phyloP scores from a whole-genome alignment of 78 protist genomes.

The Polysphondylium violaceum region DNA sequence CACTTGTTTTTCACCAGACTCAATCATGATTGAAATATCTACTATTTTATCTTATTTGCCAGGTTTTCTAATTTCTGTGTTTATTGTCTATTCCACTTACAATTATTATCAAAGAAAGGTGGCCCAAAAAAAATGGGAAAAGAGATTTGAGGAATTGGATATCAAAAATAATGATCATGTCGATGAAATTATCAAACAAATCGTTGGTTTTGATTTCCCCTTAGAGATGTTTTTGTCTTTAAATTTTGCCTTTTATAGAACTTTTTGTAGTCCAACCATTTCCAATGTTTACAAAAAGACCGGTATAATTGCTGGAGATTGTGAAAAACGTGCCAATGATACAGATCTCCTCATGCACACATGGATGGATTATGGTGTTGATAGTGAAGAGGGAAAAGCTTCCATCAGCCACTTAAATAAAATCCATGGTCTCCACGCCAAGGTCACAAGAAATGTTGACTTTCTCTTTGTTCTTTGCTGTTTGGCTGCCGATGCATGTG shows the following conservation, averaged over 20 bases:
- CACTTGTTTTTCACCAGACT: no score
- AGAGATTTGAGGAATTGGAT: neutral
- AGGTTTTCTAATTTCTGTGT: no score
- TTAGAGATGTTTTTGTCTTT: slow-evolving; percentile 29
- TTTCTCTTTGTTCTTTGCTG: slow-evolving; percentile 35
- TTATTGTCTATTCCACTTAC: no score
- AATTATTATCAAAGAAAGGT: no score
- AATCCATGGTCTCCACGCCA: slow-evolving; percentile 36
- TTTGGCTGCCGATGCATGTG: slow-evolving; percentile 32
- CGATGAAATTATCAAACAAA: slow-evolving; percentile 8
- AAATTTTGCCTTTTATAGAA: slow-evolving; percentile 30
- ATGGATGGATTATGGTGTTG: slow-evolving; percentile 18
- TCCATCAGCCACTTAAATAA: slow-evolving; percentile 27
- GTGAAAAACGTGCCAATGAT: slow-evolving; percentile 33
- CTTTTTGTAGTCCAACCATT: slow-evolving; percentile 39
- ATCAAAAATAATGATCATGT: slow-evolving; percentile 3
- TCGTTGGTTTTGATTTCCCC: slow-evolving; percentile 10
- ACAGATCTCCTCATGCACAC: slow-evolving; percentile 19
- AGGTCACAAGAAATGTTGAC: slow-evolving; percentile 31
- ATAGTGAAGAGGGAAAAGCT: slow-evolving; percentile 9
- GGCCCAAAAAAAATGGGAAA: no score
- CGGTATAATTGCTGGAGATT: neutral
- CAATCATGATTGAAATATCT: no score
- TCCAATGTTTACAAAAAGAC: slow-evolving; percentile 2
- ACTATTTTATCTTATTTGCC: no score